Conservation (phyloP, 2,329 filamentous ascomycete genomes). For the Ophiostoma sp. region DNA sequence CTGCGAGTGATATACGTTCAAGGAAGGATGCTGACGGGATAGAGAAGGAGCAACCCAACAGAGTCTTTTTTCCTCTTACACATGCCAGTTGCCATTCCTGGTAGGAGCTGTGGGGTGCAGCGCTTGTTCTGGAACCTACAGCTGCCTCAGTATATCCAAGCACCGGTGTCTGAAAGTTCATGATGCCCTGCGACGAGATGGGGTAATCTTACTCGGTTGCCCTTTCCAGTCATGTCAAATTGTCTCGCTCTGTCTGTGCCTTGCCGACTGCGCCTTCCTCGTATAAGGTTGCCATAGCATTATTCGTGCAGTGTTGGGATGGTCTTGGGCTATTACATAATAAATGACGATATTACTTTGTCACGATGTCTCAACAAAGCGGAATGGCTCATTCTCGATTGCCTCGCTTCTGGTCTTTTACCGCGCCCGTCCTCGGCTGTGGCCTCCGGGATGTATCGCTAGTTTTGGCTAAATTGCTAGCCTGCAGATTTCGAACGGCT, state of each 20-base stretch:
- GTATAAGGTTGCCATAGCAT: constrained; percentile 8
- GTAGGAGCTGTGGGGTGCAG: constrained; percentile 5
- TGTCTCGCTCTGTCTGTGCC: constrained; percentile 6
- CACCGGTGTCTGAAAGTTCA: constrained; percentile 5
- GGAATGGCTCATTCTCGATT: not conserved
- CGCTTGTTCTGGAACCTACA: constrained; percentile 12
- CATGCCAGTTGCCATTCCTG: constrained; percentile 17
- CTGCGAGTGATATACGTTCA: too few relatives aligned
- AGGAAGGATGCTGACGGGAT: not conserved
- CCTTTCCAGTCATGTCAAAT: not conserved
- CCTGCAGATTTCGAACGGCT: constrained; percentile 18
- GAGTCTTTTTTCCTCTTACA: not conserved
- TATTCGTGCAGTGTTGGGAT: not conserved
- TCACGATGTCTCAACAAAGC: not conserved
- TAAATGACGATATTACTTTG: not conserved
- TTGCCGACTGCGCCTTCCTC: not conserved
- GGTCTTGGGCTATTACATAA: not conserved
- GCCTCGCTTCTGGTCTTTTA: not conserved
- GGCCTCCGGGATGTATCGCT: constrained; percentile 10
- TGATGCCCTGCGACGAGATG: not conserved
- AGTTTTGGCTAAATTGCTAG: constrained; percentile 21
- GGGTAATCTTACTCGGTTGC: not conserved
- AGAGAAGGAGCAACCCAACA: constrained; percentile 9
- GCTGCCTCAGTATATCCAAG: constrained; percentile 13
- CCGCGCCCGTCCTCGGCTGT: not conserved